Evolutionary conservation across 73 alveolate species (phyloP).

Genomic region (Tetrahymena thermophila): DNA sequence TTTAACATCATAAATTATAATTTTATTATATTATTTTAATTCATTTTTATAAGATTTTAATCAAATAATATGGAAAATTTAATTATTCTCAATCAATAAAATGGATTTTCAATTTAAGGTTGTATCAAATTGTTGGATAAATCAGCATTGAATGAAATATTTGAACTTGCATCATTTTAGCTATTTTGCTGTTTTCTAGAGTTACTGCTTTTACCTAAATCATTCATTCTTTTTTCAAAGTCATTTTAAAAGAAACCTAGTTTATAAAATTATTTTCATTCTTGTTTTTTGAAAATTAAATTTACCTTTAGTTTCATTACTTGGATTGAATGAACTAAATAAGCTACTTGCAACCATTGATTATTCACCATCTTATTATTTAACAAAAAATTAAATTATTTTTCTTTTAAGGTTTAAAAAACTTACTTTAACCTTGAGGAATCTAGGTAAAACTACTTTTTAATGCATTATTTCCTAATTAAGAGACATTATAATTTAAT

Average conservation of each 20-base stretch:
- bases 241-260: neutral
- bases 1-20: no score
- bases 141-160: neutral
- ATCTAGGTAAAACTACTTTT: neutral
- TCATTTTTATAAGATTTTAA: neutral
- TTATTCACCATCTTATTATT: neutral
- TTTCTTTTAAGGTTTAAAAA: neutral
- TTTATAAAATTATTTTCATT: neutral
- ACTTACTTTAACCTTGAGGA: neutral
- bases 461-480: neutral
- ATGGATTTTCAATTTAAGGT: neutral
- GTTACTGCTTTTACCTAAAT: neutral
- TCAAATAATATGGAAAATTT: neutral
- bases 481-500: neutral
- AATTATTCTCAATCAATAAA: neutral
- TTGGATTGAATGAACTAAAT: neutral
- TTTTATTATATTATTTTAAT: no score
- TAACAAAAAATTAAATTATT: neutral
- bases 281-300: neutral
- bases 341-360: neutral
- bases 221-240: neutral
- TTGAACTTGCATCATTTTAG: neutral
- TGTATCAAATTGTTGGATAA: neutral
- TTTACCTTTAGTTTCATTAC: neutral
- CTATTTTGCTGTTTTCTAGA: neutral